phyloP scores from a whole-genome alignment of 371 early-diverging fungal genomes.

The Apophysomyces elegans region DNA sequence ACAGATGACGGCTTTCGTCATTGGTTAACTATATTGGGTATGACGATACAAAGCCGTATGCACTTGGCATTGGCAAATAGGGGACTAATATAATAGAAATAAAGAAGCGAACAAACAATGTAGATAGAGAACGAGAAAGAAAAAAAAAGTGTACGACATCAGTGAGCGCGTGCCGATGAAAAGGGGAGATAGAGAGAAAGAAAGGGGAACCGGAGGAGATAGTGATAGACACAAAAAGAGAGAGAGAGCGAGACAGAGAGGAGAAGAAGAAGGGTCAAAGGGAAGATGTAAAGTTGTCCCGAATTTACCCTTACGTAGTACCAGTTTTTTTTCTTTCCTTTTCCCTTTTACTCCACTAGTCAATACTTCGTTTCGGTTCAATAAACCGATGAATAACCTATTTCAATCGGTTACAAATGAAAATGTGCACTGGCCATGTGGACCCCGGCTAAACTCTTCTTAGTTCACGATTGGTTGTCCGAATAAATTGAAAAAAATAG shows the following conservation, averaged over 20 bases:
- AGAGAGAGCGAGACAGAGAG: no score
- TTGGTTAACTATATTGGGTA: not conserved
- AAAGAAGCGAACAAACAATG: no score
- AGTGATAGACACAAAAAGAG: no score
- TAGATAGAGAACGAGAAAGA: not conserved
- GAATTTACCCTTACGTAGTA: not conserved
- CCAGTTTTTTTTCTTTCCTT: not conserved
- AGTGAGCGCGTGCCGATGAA: no score
- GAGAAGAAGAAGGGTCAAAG: no score
- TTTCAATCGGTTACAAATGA: not conserved
- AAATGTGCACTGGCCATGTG: conserved; percentile 27
- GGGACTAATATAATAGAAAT: not conserved
- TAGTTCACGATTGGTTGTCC: not conserved
- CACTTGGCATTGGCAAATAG: not conserved
- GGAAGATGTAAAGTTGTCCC: no score
- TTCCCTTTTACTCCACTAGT: no score
- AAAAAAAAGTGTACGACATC: not conserved
- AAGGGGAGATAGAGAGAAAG: no score
- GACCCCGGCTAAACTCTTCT: not conserved
- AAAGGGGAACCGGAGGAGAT: no score
- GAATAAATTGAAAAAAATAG: not conserved
- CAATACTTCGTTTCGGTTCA: not conserved
- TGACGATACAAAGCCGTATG: not conserved
- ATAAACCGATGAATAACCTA: not conserved
- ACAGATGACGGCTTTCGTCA: not conserved